phyloP scores from a whole-genome alignment of 225 moss, liverwort and hornwort species.

The Thuidium tamariscinum region DNA sequence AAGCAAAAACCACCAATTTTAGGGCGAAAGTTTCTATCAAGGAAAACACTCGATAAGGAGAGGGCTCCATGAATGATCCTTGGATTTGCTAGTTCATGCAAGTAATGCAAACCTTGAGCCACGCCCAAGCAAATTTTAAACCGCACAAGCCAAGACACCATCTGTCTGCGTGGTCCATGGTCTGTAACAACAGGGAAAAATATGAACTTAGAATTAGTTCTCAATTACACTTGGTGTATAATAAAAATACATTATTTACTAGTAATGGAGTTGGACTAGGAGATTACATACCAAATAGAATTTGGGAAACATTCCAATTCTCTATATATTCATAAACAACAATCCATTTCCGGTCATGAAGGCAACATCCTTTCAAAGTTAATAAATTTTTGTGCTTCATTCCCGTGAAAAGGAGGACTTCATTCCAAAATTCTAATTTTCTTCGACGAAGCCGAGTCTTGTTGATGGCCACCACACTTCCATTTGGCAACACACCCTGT shows the following conservation, averaged over 20 bases:
- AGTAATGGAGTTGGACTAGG: background rate
- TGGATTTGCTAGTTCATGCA: background rate
- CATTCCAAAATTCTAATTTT: background rate
- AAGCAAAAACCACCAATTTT: background rate
- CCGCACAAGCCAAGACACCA: background rate
- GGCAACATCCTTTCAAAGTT: background rate
- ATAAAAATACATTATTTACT: background rate
- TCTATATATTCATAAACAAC: background rate
- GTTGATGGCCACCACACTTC: background rate
- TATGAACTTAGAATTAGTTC: background rate
- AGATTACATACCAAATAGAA: background rate
- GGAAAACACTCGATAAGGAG: background rate
- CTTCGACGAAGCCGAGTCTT: rapidly evolving
- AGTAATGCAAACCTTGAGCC: background rate
- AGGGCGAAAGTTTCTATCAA: background rate
- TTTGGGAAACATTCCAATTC: background rate
- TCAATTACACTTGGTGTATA: background rate
- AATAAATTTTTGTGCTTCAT: background rate
- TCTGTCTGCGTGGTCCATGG: background rate
- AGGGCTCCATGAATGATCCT: background rate
- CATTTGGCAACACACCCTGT: background rate
- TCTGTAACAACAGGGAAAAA: background rate
- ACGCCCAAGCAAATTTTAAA: background rate
- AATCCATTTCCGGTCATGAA: background rate
- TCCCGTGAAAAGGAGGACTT: background rate